Evolutionary conservation across 768 basidiomycete species (phyloP).

Genomic region (Mycena crocata): DNA sequence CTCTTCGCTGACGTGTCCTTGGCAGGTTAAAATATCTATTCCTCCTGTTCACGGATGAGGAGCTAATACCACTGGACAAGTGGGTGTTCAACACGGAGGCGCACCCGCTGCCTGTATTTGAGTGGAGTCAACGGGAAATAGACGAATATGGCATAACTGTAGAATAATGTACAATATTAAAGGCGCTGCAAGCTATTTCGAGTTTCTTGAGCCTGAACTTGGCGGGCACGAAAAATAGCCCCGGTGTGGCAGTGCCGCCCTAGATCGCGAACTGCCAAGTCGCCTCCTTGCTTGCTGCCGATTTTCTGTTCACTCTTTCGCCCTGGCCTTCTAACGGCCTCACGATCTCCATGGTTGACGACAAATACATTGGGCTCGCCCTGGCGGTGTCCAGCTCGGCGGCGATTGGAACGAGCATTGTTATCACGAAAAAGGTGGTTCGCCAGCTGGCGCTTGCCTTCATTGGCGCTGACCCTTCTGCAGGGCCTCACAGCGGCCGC

Average conservation of each 20-base stretch:
- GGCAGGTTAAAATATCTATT: conserved; percentile 69
- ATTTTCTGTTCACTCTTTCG: neutral
- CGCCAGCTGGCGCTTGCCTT: conserved; percentile 1
- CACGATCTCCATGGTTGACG: conserved; percentile 75
- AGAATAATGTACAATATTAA: neutral
- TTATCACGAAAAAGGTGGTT: conserved; percentile 97
- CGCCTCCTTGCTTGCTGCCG: neutral
- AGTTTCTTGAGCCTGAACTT: neutral
- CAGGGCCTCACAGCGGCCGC: conserved; percentile 93
- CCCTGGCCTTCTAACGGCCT: conserved; percentile 5
- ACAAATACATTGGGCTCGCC: conserved; percentile 94
- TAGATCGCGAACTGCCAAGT: neutral
- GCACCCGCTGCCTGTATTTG: conserved; percentile 75
- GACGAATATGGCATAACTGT: conserved; percentile 51
- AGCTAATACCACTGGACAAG: conserved; percentile 60
- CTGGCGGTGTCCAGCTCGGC: conserved; percentile 88
- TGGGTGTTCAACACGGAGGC: conserved; percentile 80
- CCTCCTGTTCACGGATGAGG: conserved; percentile 70
- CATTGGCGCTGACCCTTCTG: conserved; percentile 1
- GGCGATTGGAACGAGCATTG: conserved; percentile 95
- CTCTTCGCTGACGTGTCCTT: conserved; percentile 1
- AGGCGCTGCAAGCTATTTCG: neutral
- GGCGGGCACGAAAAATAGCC: neutral
- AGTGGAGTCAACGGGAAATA: conserved; percentile 68
- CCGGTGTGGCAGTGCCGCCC: neutral